Base-by-base conservation (phyloP, 2,329 filamentous ascomycete species). In the Cladosporium oxysporum region DNA sequence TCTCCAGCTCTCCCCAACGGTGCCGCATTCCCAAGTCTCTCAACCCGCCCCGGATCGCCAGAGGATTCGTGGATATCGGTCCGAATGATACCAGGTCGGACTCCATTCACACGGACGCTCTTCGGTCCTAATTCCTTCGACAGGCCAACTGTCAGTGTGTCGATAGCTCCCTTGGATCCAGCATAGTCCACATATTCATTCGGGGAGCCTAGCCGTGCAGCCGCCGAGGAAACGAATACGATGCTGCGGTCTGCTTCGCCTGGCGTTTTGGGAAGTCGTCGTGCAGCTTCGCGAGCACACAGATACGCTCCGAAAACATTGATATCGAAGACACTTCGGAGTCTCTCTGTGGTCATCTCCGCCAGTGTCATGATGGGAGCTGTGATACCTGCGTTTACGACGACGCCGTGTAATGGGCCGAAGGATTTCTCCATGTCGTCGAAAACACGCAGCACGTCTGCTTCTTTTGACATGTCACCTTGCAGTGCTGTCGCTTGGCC, bases 121-220 rank as follows among this genome's bases (percentile, higher is more conserved):
- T 69, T 47, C 5, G 71, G 70, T 4, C 71, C 72, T 37, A 73
- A 67, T 58, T 74, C 72, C 53, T 73, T 74, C 5, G 69, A 62
- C 29, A 74, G 65, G 4, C 73, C 72, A 4, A 71, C 35, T 12
- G 71, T 71, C 10, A 74, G 66, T 6, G 69, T 71, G 53, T 74
- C 72, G 23, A 73, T 70, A 11, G 71, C 72, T 33, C 71, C 72
- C 58, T 74, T 74, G 16, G 69, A 72, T 2, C 71, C 72, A 26
- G 72, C 72, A 52, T 74, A 74, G 55, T 74, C 72, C 10, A 73
- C 71, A 41, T 69, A 73, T 41, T 73, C 71, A 47, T 71, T 71
- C 52, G 72, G 67, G 18, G 69, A 67, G n/a, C 72, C 72, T 14
- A 74, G 64, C 21, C 69, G 69, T 11, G 71, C 67, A 11, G 72